phyloP scores from a whole-genome alignment of 75 land plant genomes.

The Sequoiadendron giganteum region DNA sequence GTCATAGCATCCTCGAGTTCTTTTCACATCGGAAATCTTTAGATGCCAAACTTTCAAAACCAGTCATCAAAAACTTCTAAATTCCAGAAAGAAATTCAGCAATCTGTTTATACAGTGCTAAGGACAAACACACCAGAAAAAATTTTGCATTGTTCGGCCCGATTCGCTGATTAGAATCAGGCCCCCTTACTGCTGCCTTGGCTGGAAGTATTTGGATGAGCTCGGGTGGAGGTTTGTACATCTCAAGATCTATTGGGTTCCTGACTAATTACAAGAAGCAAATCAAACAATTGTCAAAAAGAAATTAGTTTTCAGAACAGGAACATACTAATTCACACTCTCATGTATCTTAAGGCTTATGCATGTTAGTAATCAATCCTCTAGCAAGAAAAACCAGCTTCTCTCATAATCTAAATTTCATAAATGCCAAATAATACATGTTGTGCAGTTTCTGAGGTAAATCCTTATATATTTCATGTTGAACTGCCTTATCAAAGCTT shows the following conservation, averaged over 20 bases:
- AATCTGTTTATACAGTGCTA: background rate
- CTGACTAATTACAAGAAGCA: slow-evolving; percentile 63
- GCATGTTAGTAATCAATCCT: background rate
- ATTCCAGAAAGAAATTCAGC: background rate
- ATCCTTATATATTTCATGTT: background rate
- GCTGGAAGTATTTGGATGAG: slow-evolving; percentile 91
- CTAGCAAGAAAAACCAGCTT: background rate
- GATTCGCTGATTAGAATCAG: slow-evolving; percentile 65
- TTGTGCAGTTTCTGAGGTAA: background rate
- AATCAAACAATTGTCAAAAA: background rate
- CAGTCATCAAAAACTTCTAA: background rate
- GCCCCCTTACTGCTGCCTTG: slow-evolving; percentile 45
- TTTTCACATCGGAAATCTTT: background rate
- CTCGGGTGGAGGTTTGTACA: slow-evolving; percentile 80
- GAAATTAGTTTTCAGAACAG: background rate
- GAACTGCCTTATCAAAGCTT: background rate
- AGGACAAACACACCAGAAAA: slow-evolving; percentile 34
- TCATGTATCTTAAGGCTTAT: too few species aligned
- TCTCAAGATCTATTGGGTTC: slow-evolving; percentile 66
- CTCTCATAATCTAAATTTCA: background rate
- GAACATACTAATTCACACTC: background rate
- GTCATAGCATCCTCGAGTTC: background rate
- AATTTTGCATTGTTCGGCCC: slow-evolving; percentile 97
- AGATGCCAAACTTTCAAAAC: background rate
- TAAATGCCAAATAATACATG: background rate